phyloP scores from a whole-genome alignment of 2,329 filamentous ascomycete genomes.

The Fusarium cyanostomum region DNA sequence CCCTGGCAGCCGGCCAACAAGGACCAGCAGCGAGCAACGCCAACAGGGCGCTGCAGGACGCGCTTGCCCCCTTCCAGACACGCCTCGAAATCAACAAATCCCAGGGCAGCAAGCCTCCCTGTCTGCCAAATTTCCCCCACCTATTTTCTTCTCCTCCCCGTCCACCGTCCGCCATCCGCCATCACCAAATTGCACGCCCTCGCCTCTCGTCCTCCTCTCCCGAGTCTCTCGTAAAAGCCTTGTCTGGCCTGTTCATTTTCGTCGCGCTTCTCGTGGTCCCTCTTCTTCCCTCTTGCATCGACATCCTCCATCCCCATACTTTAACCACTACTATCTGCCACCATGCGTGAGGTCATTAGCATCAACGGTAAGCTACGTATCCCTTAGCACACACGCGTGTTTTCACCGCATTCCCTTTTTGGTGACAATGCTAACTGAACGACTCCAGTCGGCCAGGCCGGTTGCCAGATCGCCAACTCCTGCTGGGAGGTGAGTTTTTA shows the following conservation, averaged over 20 bases:
- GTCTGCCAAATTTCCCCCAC: slow-evolving; percentile 59
- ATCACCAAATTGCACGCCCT: slow-evolving; percentile 44
- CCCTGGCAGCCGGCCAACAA: slow-evolving; percentile 35
- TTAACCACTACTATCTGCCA: slow-evolving; percentile 55
- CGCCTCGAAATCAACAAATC: slow-evolving; percentile 54
- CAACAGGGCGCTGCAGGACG: slow-evolving; percentile 42
- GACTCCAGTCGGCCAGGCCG: slow-evolving; percentile 92
- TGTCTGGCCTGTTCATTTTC: slow-evolving; percentile 42
- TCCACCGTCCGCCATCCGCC: slow-evolving; percentile 35
- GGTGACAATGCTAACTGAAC: slow-evolving; percentile 60
- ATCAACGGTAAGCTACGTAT: slow-evolving; percentile 83
- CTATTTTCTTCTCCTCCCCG: slow-evolving; percentile 52
- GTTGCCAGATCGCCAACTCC: slow-evolving; percentile 99
- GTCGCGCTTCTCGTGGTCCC: slow-evolving; percentile 36
- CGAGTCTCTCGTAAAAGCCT: slow-evolving; percentile 44
- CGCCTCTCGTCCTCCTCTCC: slow-evolving; percentile 39
- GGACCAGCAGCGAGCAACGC: slow-evolving; percentile 31
- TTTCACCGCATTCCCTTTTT: slow-evolving; percentile 55
- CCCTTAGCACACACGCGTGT: slow-evolving; percentile 43
- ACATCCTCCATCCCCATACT: slow-evolving; percentile 41
- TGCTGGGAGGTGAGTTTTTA: slow-evolving; percentile 95
- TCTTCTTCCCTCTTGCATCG: slow-evolving; percentile 48
- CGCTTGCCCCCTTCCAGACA: slow-evolving; percentile 50
- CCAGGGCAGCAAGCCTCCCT: slow-evolving; percentile 47
- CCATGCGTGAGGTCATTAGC: slow-evolving; percentile 99